phyloP scores from a whole-genome alignment of 768 basidiomycete genomes.

The Mycena rosella region DNA sequence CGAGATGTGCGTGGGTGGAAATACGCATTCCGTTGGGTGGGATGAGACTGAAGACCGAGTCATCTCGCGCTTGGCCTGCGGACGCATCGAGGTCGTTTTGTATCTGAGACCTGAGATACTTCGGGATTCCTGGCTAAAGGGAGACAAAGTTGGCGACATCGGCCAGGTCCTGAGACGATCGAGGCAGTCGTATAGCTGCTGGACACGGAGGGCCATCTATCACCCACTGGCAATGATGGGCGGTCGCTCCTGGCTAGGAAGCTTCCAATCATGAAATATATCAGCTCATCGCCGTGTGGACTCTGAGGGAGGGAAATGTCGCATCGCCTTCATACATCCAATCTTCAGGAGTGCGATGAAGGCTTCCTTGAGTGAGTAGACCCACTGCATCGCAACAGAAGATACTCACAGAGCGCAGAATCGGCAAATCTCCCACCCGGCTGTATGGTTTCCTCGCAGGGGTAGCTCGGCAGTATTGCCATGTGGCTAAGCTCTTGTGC shows the following conservation, averaged over 20 bases:
- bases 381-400: too few species aligned
- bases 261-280: too few species aligned
- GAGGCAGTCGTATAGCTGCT: neutral
- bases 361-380: conserved; percentile 13
- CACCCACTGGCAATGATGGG: conserved; percentile 21
- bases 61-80: too few species aligned
- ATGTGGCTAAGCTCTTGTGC: conserved; percentile 39
- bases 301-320: neutral
- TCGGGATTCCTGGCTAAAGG: conserved; percentile 48
- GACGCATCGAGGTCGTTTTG: too few species aligned
- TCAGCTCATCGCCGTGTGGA: too few species aligned
- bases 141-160: conserved; percentile 47
- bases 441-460: conserved; percentile 40
- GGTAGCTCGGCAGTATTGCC: conserved; percentile 46
- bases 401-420: too few species aligned
- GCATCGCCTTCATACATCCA: conserved; percentile 9
- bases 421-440: conserved; percentile 22
- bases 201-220: neutral
- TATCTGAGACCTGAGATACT: conserved; percentile 52
- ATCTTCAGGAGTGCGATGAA: neutral
- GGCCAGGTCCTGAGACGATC: conserved; percentile 26
- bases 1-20: too few species aligned
- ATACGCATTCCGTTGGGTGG: too few species aligned
- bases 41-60: too few species aligned
- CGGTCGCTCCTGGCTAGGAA: conserved; percentile 19